Evolutionary conservation across 2,329 filamentous ascomycete species (phyloP).

Genomic region (Cryphonectria naterciae): DNA sequence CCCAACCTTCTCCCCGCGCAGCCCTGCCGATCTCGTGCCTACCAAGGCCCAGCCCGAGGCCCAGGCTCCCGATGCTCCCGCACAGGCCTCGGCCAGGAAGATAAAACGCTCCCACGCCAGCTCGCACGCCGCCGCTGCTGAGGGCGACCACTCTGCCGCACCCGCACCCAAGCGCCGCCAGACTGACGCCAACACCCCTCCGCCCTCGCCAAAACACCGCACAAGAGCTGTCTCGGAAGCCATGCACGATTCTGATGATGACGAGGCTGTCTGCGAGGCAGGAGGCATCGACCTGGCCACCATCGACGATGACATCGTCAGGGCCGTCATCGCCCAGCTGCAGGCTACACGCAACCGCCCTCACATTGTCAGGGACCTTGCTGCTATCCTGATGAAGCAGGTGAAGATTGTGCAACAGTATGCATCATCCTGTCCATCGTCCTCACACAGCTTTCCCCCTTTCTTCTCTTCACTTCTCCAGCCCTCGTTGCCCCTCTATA

Average conservation of each 20-base stretch:
- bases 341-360: constrained; percentile 90
- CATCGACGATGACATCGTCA: constrained; percentile 94
- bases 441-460: constrained; percentile 22
- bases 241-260: constrained; percentile 43
- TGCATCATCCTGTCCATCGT: constrained; percentile 43
- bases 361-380: constrained; percentile 92
- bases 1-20: constrained; percentile 34
- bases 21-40: constrained; percentile 16
- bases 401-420: constrained; percentile 91
- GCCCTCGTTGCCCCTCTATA: constrained; percentile 20
- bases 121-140: constrained; percentile 37
- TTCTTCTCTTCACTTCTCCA: constrained; percentile 7
- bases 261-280: constrained; percentile 34
- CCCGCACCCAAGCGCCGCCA: constrained; percentile 39
- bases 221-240: constrained; percentile 45
- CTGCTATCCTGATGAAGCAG: constrained; percentile 73
- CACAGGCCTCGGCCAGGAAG: constrained; percentile 61
- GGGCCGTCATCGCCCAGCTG: constrained; percentile 84
- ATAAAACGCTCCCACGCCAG: constrained; percentile 76
- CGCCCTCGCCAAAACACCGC: constrained; percentile 66
- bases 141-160: constrained; percentile 38
- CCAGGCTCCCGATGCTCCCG: constrained; percentile 14
- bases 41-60: constrained; percentile 27
- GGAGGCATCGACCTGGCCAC: constrained; percentile 74
- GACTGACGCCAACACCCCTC: constrained; percentile 73